phyloP scores from a whole-genome alignment of 352 stramenopile species.

The Phytophthora niederhauseri region DNA sequence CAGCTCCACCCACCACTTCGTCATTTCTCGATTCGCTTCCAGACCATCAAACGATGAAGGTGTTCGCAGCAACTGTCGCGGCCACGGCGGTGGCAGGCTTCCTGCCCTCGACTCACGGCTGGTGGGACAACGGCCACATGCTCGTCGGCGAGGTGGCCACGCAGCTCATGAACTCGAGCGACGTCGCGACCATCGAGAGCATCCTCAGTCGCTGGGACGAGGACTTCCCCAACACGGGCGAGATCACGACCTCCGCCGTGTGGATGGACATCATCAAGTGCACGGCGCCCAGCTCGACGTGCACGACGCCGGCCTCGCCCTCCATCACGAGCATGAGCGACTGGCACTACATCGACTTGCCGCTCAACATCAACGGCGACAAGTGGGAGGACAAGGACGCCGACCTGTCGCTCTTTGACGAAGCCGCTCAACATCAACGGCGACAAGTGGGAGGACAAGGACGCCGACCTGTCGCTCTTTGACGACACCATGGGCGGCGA shows the following conservation, averaged over 20 bases:
- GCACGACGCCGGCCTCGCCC: conserved; percentile 37
- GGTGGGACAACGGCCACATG: conserved; percentile 80
- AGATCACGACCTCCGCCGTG: conserved; percentile 51
- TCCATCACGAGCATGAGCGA: conserved; percentile 58
- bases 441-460: conserved; percentile 38
- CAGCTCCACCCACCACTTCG: background rate
- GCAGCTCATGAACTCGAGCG: conserved; percentile 50
- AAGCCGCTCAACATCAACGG: conserved; percentile 62
- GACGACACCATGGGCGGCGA: conserved; percentile 55
- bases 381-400: conserved; percentile 44
- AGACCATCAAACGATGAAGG: conserved; percentile 38
- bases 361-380: conserved; percentile 54
- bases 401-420: conserved; percentile 54
- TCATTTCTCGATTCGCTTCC: conserved; percentile 26
- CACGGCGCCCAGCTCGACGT: conserved; percentile 42
- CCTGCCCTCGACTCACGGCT: conserved; percentile 36
- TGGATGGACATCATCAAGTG: conserved; percentile 74
- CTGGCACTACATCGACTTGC: conserved; percentile 79
- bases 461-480: conserved; percentile 55
- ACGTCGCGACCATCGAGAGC: conserved; percentile 56
- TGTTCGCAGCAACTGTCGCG: conserved; percentile 23
- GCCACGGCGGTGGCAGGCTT: conserved; percentile 20
- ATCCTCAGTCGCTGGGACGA: conserved; percentile 51
- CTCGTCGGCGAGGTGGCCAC: conserved; percentile 56
- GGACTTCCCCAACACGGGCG: conserved; percentile 64